These are phyloP conservation scores for Ophidiomyces ophidiicola DNA, from an alignment of 2,329 filamentous ascomycete species.

Conservation along the genomic window DNA sequence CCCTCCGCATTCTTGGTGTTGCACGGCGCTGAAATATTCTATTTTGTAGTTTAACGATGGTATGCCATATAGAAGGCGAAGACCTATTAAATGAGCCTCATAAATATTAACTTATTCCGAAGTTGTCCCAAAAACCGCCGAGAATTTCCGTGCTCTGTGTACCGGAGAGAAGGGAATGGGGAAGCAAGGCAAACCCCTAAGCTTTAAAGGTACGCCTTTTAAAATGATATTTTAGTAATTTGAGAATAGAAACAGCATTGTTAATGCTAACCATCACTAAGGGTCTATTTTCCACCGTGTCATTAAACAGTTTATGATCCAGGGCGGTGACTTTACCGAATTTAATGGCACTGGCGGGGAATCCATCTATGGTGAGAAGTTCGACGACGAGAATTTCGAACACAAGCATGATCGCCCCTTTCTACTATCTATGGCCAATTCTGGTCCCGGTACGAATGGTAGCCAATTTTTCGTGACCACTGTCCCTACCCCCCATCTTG, in stretches of 20 bases:
- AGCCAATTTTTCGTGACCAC: constrained; percentile 98
- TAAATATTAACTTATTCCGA: constrained; percentile 1
- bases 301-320: constrained; percentile 98
- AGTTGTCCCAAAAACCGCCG: constrained; percentile 68
- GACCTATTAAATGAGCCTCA: not conserved
- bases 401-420: constrained; percentile 87
- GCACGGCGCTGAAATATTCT: not conserved
- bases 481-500: constrained; percentile 83
- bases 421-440: constrained; percentile 94
- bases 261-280: constrained; percentile 17
- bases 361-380: constrained; percentile 95
- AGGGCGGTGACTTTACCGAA: constrained; percentile 91
- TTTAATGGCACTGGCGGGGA: constrained; percentile 93
- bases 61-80: constrained; percentile 17
- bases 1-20: not conserved
- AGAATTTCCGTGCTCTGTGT: constrained; percentile 78
- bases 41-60: constrained; percentile 38
- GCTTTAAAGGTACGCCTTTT: constrained; percentile 66
- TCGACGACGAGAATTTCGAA: constrained; percentile 91
- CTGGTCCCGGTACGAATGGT: constrained; percentile 87
- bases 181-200: constrained; percentile 69
- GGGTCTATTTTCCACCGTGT: constrained; percentile 87
- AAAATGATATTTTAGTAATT: too few species aligned
- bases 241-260: too few species aligned
- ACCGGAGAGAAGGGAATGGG: constrained; percentile 68